Base-by-base conservation (phyloP, 352 stramenopile genomes). In the Globisporangium yorkense region DNA sequence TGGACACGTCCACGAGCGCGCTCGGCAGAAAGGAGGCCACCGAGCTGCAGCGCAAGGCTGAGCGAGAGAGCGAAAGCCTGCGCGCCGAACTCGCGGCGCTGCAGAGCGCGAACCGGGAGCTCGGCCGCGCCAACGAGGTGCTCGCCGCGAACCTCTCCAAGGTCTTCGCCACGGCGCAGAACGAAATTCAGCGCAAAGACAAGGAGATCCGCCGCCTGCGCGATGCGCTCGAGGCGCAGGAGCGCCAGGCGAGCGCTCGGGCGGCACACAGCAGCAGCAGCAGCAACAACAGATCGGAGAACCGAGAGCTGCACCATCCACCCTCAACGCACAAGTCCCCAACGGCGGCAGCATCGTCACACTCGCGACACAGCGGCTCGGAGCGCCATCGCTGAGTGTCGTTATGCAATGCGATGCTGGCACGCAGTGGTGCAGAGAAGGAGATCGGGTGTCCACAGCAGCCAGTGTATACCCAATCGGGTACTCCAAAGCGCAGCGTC, bases 131-230 rank as follows among this genome's bases (percentile, higher is more conserved):
- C 33, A 88, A 87, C 53, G 67, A 68, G 27, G 65, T 78, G 57
- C 67, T 94, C 24, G 77, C 89, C 68, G 65, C 49, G 60, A 94
- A 92, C 60, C 80, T 92, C 39, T 91, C 81, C 18, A 75, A 66
- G 52, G 71, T 94, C 16, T 94, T 89, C 54, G 71, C 63, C 8
- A 93, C 84, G 5, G 84, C 79, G 31, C 77, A 90, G 70, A 67
- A 81, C 56, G 84, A 94, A 56, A 67, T 94, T 48, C 70, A 71
- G 41, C 84, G 84, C 51, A 94, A 94, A 62, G 80, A 89, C 54
- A 83, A 78, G 35, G 77, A 91, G 59, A 91, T 94, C 59, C 70
- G 82, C 60, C 70, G 75, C 0, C 67, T 94, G 27, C 76, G 84
- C 21, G 72, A 77, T 27, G 68, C 66, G 45, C 56, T 90, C 18